phyloP scores from a whole-genome alignment of 441 rosid genomes.

The Omphalea diandra region DNA sequence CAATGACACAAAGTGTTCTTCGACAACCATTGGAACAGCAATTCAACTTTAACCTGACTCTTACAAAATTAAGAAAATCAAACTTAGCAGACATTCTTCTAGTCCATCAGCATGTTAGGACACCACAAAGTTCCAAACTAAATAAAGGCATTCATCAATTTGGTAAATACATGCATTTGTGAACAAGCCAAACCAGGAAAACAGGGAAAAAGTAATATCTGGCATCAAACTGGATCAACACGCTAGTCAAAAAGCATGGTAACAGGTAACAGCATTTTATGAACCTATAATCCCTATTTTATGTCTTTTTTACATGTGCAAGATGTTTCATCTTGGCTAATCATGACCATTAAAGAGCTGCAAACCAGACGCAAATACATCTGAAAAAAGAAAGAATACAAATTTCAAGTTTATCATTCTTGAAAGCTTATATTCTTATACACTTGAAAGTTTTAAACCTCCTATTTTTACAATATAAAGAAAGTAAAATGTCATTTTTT shows the following conservation, averaged over 20 bases:
- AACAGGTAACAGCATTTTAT: background rate
- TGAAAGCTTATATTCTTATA: background rate
- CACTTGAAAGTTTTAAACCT: background rate
- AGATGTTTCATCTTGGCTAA: background rate
- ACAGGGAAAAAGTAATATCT: background rate
- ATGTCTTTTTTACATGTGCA: background rate
- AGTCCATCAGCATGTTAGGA: background rate
- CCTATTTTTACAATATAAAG: too few species aligned
- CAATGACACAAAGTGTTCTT: background rate
- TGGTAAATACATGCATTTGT: background rate
- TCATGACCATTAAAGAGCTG: background rate
- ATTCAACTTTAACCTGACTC: background rate
- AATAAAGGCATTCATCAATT: background rate
- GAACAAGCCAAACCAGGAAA: background rate
- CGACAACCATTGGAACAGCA: background rate
- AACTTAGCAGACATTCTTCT: background rate
- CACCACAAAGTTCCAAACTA: background rate
- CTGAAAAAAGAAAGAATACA: too few species aligned
- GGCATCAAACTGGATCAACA: background rate
- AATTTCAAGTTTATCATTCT: background rate
- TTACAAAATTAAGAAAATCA: background rate
- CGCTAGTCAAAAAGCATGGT: background rate
- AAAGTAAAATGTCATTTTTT: too few species aligned
- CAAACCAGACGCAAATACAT: slow-evolving; percentile 4
- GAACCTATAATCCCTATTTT: background rate